Conservation (phyloP, 2,329 filamentous ascomycete genomes). For the Pestalotiopsis sp. region DNA sequence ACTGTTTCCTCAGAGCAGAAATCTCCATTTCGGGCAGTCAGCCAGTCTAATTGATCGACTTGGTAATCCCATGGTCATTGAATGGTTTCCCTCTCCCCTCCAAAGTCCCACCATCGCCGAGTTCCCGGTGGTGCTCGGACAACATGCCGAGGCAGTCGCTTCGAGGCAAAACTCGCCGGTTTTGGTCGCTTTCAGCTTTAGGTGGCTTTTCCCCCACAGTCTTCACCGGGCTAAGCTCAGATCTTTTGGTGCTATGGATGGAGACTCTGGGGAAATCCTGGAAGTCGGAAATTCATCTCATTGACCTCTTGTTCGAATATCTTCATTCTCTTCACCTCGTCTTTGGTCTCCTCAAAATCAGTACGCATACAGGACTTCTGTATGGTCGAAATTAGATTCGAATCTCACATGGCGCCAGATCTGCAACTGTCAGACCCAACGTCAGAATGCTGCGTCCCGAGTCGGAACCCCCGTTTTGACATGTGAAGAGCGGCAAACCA, state of each 20-base stretch:
- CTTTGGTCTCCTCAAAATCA: too few species aligned
- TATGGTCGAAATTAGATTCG: neutral
- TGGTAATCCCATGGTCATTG: neutral
- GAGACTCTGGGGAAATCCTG: neutral
- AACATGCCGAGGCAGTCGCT: constrained; percentile 22
- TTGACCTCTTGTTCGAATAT: neutral
- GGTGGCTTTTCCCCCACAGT: constrained; percentile 19
- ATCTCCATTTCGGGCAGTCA: neutral
- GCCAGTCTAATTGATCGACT: neutral
- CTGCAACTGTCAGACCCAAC: neutral
- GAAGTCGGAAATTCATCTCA: neutral
- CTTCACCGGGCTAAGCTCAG: constrained; percentile 13
- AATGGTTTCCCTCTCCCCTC: neutral
- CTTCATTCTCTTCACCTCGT: neutral
- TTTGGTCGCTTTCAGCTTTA: constrained; percentile 12
- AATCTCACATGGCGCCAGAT: neutral
- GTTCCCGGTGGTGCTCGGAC: constrained; percentile 18
- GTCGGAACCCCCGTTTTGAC: neutral
- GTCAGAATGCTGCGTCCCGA: neutral
- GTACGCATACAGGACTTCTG: too few species aligned
- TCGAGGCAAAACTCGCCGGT: constrained; percentile 19
- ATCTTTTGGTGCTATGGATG: neutral
- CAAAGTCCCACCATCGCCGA: constrained; percentile 14
- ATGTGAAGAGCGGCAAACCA: constrained; percentile 12
- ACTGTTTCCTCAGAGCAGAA: neutral